Evolutionary conservation across 331 rosid genomes (phyloP), one percentile per base, ranked within the genome.

Genomic region (Pyrus hybrid): DNA sequence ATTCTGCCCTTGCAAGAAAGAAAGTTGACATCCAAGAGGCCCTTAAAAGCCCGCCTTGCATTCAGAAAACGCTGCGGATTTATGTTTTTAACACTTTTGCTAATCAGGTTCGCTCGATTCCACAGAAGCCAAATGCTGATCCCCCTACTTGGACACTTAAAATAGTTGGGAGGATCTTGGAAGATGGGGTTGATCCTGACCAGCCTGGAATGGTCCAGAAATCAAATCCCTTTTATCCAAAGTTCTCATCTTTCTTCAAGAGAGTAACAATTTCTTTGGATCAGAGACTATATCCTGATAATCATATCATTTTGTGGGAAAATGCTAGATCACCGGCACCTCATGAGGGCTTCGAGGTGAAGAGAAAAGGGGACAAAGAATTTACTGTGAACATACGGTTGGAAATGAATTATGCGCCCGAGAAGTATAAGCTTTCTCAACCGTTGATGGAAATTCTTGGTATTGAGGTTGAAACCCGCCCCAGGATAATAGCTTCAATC

Each of bases 271-370:
- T 92, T 84, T 80, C 90, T 58, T 84, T 95, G 90, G 99, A 95
- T 85, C 99, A 92, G 89, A 91, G 97, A 81, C 87, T 92, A 14
- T 92, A 95, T 81, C 99, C 99, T 18, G 96, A 95, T 29, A 87
- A 78, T 73, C 91, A 88, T 78, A 75, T 91, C 47, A 95, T 95
- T 68, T 66, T 80, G 77, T 95, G 99, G 99, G 99, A 95, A 79
- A 84, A 88, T 77, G 84, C 94, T 14, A 86, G 99, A 73, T 80
- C 97, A 0, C 87, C 99, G 54, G 91, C 93, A 18, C 93, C 92
- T 43, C 98, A 95, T 9, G 99, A 95, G 80, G 99, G 99, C 66
- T 95, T 95, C 82, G 99, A 95, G 89, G 99, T 95, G 69, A 95
- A 89, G 87, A 89, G 99, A 77, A 92, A 95, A 79, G 99, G 99